Conservation (phyloP, 1,139 yeast species). For the Blastobotrys buckinghamii region DNA sequence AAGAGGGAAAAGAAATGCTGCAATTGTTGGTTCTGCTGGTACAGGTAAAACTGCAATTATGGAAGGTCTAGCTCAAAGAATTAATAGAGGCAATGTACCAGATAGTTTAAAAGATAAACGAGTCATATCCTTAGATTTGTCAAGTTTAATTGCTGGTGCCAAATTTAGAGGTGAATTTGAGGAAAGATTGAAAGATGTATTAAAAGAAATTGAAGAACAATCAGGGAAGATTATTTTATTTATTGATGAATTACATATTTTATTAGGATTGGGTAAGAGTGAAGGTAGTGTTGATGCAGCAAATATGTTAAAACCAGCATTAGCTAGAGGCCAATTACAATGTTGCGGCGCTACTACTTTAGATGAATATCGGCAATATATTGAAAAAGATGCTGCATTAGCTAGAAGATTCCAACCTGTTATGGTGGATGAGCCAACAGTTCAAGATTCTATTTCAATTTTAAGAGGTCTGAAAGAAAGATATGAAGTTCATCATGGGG, state of each 20-base stretch:
- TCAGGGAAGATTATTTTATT: constrained; percentile 75
- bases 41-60: constrained; percentile 96
- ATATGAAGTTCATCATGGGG: constrained; percentile 98
- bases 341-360: constrained; percentile 96
- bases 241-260: constrained; percentile 87
- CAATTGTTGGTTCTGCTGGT: constrained; percentile 91
- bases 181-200: constrained; percentile 74
- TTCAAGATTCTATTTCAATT: constrained; percentile 86
- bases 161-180: constrained; percentile 96
- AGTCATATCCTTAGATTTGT: constrained; percentile 78
- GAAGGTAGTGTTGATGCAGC: constrained; percentile 97
- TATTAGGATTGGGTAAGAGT: constrained; percentile 88
- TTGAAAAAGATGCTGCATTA: constrained; percentile 87
- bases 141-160: constrained; percentile 88
- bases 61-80: constrained; percentile 94
- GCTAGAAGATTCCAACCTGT: constrained; percentile 93
- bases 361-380: constrained; percentile 80
- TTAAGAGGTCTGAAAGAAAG: constrained; percentile 88
- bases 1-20: constrained; percentile 92
- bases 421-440: constrained; percentile 81
- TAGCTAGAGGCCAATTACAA: constrained; percentile 88
- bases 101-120: constrained; percentile 84
- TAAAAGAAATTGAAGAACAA: constrained; percentile 82
- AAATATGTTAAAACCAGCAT: constrained; percentile 83
- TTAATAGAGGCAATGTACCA: constrained; percentile 87